Base-by-base conservation (phyloP, 768 basidiomycete species). In the Cystobasidium onofrii region DNA sequence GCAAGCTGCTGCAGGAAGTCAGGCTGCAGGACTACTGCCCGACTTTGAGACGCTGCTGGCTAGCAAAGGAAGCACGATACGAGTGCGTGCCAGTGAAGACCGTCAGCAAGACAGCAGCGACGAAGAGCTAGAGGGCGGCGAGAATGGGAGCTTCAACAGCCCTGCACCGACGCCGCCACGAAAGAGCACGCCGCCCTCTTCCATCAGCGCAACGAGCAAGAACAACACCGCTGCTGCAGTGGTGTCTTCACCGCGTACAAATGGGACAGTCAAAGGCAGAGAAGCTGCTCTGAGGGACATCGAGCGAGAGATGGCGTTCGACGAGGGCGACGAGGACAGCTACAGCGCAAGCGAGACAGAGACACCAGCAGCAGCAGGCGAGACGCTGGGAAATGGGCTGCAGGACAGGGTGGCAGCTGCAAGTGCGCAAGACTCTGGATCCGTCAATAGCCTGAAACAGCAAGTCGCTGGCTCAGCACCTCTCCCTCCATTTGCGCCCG, bases 21-120 rank as follows among this genome's bases (percentile, higher is more conserved):
- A 12, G 31, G 39, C 46, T 12, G 46, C 46, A 50, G 15, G 12
- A 15, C 57, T n/a, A 44, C 27, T 67, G 27, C 65, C 65, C 20
- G 65, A 64, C 65, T 67, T 67, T 54, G 65, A 67, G 50, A 67
- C 65, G 7, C 50, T 52, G 50, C 65, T 67, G 12, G 65, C 65
- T 7, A 46, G 27, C 33, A 60, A 60, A 34, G 65, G 65, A 25
- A 67, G 41, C 18, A 54, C 31, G 17, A 46, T 67, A 50, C 41
- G 25, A 27, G 36, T 64, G 39, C 34, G 63, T 44, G 43, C 63
- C 12, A 64, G 63, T 44, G 43, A 39, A 18, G 63, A 64, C 39
- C 31, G 34, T 27, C 63, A 27, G 34, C 63, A 36, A 6, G 39
- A 27, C 33, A 39, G 25, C 36, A 27, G 29, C 13, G 63, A 43